A percentile compares a stretch with the other conserved stretches of the same genome.
Conservation (phyloP, 305 asterid species). For the Fraxinus nigra region DNA sequence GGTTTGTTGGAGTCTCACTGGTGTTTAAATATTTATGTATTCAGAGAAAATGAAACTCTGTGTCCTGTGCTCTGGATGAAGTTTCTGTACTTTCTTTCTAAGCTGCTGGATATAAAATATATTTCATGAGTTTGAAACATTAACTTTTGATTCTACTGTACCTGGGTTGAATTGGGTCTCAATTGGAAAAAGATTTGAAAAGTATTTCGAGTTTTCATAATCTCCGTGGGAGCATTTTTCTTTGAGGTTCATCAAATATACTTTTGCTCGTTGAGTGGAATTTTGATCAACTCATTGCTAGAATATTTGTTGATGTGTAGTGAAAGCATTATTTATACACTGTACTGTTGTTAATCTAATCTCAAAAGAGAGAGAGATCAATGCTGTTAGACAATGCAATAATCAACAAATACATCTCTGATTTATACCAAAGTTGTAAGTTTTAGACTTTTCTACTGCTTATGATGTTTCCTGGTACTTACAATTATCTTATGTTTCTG, state of each 20-base stretch:
- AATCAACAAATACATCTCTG: background rate
- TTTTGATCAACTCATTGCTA: background rate
- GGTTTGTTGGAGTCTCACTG: slow-evolving; percentile 23
- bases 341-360: background rate
- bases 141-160: background rate
- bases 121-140: background rate
- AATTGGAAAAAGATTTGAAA: background rate
- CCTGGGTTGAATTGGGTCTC: background rate
- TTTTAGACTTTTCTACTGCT: background rate
- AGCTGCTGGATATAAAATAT: background rate
- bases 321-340: background rate
- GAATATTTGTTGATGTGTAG: background rate
- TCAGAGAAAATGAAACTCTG: background rate
- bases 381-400: background rate
- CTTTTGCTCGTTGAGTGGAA: background rate
- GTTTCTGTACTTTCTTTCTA: background rate
- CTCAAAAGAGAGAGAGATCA: background rate
- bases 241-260: background rate
- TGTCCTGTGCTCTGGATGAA: background rate
- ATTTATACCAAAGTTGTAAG: background rate
- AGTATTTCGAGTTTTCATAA: background rate
- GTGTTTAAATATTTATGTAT: slow-evolving; percentile 13
- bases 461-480: background rate
- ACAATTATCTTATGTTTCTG: background rate
- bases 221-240: background rate